These are phyloP conservation scores for Arabidopsis suecica DNA, from an alignment of 345 rosid genomes.

Conservation along the genomic window DNA sequence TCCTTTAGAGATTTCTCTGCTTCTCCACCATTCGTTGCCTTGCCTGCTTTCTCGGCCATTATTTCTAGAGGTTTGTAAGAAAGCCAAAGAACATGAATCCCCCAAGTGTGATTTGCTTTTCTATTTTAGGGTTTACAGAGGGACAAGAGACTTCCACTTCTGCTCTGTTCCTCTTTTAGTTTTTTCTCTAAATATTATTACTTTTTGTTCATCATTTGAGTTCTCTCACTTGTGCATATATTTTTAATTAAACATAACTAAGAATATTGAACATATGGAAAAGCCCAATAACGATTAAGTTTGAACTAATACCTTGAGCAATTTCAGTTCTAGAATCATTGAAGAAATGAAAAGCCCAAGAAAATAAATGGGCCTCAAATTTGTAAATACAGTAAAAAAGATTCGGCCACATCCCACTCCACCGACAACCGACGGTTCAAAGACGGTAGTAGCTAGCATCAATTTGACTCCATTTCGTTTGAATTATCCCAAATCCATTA, in stretches of 20 bases:
- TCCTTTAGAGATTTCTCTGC: slow-evolving; percentile 75
- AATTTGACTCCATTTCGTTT: slow-evolving; percentile 28
- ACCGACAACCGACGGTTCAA: slow-evolving; percentile 42
- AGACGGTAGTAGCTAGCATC: slow-evolving; percentile 35
- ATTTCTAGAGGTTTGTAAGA: slow-evolving; percentile 21
- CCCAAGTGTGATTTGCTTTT: not conserved
- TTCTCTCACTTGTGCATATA: too few species aligned
- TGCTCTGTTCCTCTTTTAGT: too few species aligned
- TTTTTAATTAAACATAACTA: too few species aligned
- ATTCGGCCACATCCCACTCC: slow-evolving; percentile 34
- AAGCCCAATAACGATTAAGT: too few species aligned
- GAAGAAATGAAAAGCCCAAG: not conserved
- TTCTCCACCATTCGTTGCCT: slow-evolving; percentile 42
- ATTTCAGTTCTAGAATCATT: too few species aligned
- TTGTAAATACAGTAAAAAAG: not conserved
- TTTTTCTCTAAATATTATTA: too few species aligned
- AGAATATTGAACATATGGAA: too few species aligned
- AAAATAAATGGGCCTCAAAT: slow-evolving; percentile 9
- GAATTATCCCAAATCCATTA: slow-evolving; percentile 37
- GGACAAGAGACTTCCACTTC: not conserved
- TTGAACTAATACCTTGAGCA: too few species aligned
- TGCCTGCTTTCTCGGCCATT: slow-evolving; percentile 64
- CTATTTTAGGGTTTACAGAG: slow-evolving; percentile 39
- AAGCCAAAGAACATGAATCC: slow-evolving; percentile 23
- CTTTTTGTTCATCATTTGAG: too few species aligned